Percentiles rank a stretch among this genome's conserved stretches.
phyloP scores from a whole-genome alignment of 208 protist genomes.

The Trypanosoma melophagium region DNA sequence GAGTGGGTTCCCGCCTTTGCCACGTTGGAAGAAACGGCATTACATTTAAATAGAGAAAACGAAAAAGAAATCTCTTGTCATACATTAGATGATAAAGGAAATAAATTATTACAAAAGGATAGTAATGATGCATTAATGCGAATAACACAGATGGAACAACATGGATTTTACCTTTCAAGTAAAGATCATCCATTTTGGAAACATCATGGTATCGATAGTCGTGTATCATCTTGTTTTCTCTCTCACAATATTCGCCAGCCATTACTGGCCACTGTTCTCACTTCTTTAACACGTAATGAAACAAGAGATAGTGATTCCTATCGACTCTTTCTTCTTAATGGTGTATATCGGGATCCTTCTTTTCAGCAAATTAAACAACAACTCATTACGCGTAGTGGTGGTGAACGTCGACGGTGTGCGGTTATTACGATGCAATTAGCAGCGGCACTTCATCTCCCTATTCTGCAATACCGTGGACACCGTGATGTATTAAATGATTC shows the following conservation, averaged over 20 bases:
- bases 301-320: not conserved
- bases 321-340: slow-evolving; percentile 11
- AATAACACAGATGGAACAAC: slow-evolving; percentile 20
- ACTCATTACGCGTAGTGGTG: slow-evolving; percentile 7
- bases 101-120: no score
- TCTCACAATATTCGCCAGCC: slow-evolving; percentile 11
- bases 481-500: not conserved
- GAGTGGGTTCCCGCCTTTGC: not conserved
- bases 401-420: not conserved
- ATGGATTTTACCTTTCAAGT: slow-evolving; percentile 19
- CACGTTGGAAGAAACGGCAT: not conserved
- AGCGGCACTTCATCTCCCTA: slow-evolving; percentile 14
- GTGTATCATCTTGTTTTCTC: slow-evolving; percentile 8
- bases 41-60: not conserved
- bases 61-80: not conserved
- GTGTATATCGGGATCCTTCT: slow-evolving; percentile 17
- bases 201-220: not conserved
- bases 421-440: not conserved
- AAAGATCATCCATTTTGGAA: slow-evolving; percentile 4
- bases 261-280: slow-evolving; percentile 6
- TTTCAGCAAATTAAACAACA: slow-evolving; percentile 13
- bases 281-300: not conserved
- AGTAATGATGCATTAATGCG: not conserved
- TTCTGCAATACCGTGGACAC: not conserved
- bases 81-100: no score